Evolutionary conservation across 139 green algal species (phyloP).

Genomic region (Edaphochlamys debaryana): DNA sequence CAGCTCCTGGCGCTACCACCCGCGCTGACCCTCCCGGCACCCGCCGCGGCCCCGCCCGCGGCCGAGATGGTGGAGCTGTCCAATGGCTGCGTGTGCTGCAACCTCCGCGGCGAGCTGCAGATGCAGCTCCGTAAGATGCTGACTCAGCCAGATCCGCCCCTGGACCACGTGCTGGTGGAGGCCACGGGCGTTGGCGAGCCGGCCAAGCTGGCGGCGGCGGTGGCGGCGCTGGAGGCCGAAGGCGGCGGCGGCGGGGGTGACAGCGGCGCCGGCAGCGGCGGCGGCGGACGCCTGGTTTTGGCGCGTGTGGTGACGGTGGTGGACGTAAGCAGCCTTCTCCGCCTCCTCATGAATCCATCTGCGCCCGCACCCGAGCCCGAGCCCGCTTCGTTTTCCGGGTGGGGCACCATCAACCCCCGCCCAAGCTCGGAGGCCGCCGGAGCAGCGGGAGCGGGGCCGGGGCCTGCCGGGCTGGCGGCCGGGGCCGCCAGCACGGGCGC

Average conservation of each 20-base stretch:
- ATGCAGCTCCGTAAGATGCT: constrained; percentile 30
- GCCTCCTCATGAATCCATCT: too few relatives aligned
- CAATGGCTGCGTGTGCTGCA: constrained; percentile 93
- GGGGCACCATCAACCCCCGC: too few relatives aligned
- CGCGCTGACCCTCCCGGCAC: neutral
- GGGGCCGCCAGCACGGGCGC: too few relatives aligned
- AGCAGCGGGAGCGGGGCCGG: too few relatives aligned
- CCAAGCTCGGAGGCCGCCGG: too few relatives aligned
- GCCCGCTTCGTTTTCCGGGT: too few relatives aligned
- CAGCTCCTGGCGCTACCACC: constrained; percentile 51
- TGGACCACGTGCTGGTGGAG: constrained; percentile 82
- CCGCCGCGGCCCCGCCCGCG: neutral
- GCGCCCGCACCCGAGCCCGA: neutral
- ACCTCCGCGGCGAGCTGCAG: constrained; percentile 79
- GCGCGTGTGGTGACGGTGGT: constrained; percentile 19
- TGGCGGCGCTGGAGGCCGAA: constrained; percentile 35
- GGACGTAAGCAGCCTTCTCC: neutral
- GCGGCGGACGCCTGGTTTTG: neutral
- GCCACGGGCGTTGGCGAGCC: constrained; percentile 83
- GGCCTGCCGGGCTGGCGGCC: too few relatives aligned
- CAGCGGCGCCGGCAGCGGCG: too few relatives aligned
- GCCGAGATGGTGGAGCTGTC: constrained; percentile 68
- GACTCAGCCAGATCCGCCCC: constrained; percentile 12
- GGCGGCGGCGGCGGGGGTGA: neutral
- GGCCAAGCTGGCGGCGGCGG: constrained; percentile 56